phyloP scores from a whole-genome alignment of 768 basidiomycete species.

The Termitomyces sp. region DNA sequence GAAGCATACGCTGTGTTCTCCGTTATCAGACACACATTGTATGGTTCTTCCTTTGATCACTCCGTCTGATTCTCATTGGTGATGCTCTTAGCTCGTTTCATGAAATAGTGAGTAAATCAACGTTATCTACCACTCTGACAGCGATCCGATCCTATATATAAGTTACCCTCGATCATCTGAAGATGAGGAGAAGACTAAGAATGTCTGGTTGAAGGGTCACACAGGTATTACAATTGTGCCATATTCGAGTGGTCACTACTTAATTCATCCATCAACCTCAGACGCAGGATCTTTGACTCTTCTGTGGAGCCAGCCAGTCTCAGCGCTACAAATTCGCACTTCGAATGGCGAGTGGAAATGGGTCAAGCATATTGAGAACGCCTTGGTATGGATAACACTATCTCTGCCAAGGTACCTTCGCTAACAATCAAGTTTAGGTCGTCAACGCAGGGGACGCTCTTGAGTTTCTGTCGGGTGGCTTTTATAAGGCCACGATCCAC shows the following conservation, averaged over 20 bases:
- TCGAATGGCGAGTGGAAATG: slow-evolving; percentile 40
- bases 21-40: slow-evolving; percentile 34
- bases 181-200: slow-evolving; percentile 37
- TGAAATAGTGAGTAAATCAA: slow-evolving; percentile 39
- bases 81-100: slow-evolving; percentile 39
- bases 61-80: slow-evolving; percentile 21
- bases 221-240: slow-evolving; percentile 25
- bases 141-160: neutral
- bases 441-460: slow-evolving; percentile 46
- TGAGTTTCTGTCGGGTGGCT: slow-evolving; percentile 44
- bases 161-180: slow-evolving; percentile 39
- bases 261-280: neutral
- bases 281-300: slow-evolving; percentile 27
- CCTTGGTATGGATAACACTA: slow-evolving; percentile 25
- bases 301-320: slow-evolving; percentile 45
- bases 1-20: slow-evolving; percentile 30
- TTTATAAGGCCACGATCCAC: slow-evolving; percentile 43
- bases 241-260: neutral
- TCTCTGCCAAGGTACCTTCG: neutral
- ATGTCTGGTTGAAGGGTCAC: slow-evolving; percentile 51
- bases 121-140: slow-evolving; percentile 35
- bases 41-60: neutral
- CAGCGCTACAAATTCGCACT: slow-evolving; percentile 39
- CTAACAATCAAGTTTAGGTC: slow-evolving; percentile 20
- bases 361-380: slow-evolving; percentile 43